Conservation (phyloP, 1,284 basidiomycete genomes). For the Leccinum holopus region DNA sequence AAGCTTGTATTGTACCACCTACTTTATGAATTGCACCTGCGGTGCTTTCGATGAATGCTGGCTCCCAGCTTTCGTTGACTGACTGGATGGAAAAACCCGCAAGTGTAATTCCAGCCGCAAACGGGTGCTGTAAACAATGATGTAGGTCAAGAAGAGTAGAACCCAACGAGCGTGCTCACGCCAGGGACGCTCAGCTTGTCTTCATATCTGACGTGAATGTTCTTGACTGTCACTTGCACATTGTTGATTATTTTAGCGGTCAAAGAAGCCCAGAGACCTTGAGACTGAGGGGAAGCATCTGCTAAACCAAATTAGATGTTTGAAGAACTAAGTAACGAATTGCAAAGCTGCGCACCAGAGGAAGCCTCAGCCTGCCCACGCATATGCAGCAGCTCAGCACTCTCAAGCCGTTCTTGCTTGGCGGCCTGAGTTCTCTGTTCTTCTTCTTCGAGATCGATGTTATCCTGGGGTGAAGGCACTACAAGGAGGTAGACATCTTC, state of each 20-base stretch:
- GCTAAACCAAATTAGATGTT: background rate
- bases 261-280: slow-evolving; percentile 83
- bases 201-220: slow-evolving; percentile 96
- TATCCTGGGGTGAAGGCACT: slow-evolving; percentile 74
- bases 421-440: slow-evolving; percentile 79
- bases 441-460: slow-evolving; percentile 83
- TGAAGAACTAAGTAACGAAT: slow-evolving; percentile 3
- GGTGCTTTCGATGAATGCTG: slow-evolving; percentile 94
- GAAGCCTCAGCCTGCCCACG: slow-evolving; percentile 58
- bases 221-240: slow-evolving; percentile 92
- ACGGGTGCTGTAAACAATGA: slow-evolving; percentile 71
- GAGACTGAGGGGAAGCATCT: slow-evolving; percentile 72
- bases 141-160: background rate
- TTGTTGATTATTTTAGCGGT: slow-evolving; percentile 95
- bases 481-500: slow-evolving; percentile 97
- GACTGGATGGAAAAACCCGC: slow-evolving; percentile 93
- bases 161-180: slow-evolving; percentile 43
- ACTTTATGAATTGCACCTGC: slow-evolving; percentile 92
- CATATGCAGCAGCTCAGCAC: slow-evolving; percentile 85
- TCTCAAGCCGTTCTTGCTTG: slow-evolving; percentile 88
- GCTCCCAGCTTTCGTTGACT: slow-evolving; percentile 87
- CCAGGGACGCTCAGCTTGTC: slow-evolving; percentile 93
- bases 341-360: slow-evolving; percentile 38
- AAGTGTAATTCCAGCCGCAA: slow-evolving; percentile 92
- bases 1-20: background rate